phyloP scores from a whole-genome alignment of 169 alveolate species.

The Eimeria acervulina region DNA sequence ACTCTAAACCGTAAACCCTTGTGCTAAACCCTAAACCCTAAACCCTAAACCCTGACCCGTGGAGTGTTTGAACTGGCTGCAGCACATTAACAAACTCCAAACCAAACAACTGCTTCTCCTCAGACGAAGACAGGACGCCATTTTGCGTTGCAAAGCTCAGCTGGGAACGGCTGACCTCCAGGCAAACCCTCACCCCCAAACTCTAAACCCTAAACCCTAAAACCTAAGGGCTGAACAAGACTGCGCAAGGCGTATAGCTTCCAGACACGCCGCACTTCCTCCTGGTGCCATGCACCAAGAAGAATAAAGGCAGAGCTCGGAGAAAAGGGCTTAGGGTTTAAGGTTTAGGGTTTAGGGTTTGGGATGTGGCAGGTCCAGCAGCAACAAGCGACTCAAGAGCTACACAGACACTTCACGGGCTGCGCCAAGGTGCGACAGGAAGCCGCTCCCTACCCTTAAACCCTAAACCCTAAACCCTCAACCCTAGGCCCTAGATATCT shows the following conservation, averaged over 20 bases:
- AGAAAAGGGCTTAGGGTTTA: no score
- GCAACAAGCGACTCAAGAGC: constrained; percentile 63
- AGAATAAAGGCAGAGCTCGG: neutral
- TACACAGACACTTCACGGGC: constrained; percentile 60
- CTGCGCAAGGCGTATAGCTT: no score
- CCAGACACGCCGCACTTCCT: neutral
- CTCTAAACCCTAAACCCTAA: neutral
- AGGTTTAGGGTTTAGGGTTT: neutral
- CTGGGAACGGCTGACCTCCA: constrained; percentile 51
- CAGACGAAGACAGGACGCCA: constrained; percentile 19
- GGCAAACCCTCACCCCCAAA: neutral
- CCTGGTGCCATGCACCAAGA: neutral
- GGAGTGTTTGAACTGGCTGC: neutral
- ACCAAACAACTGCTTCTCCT: constrained; percentile 35
- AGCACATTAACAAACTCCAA: constrained; percentile 19
- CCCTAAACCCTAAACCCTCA: neutral
- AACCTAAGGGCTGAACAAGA: neutral
- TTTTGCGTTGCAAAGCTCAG: constrained; percentile 49
- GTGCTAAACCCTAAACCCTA: neutral
- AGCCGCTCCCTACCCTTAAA: neutral
- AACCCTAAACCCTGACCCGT: neutral
- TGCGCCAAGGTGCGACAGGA: constrained; percentile 17
- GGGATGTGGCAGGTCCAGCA: constrained; percentile 36
- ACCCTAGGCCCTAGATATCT: neutral
- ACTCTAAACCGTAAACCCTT: neutral